A percentile compares a stretch with the other conserved stretches of the same genome.
These are phyloP conservation scores for Vitis rupestris DNA, from an alignment of 164 flowering plant species.

Conservation along the genomic window DNA sequence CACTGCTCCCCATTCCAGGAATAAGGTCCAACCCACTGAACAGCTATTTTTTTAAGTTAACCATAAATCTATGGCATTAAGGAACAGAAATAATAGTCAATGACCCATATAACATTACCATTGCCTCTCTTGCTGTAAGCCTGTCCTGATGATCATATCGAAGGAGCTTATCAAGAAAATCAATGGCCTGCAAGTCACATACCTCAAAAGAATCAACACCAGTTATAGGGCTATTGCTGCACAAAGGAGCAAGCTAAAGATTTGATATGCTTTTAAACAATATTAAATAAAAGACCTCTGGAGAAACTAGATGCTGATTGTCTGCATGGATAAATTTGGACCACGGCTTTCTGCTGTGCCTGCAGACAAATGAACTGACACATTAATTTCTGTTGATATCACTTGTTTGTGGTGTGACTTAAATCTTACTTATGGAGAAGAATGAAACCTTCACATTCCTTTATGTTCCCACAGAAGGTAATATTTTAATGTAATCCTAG, in stretches of 20 bases:
- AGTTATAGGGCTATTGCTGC: neutral
- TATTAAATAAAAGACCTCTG: conserved; percentile 39
- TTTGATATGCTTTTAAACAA: neutral
- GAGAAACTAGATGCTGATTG: conserved; percentile 64
- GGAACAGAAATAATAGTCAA: neutral
- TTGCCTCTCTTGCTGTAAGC: conserved; percentile 65
- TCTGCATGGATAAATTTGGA: conserved; percentile 60
- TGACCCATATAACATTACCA: conserved; percentile 32
- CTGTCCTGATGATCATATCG: conserved; percentile 72
- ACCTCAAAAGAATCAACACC: neutral
- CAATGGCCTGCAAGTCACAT: conserved; percentile 44
- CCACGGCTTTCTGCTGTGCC: conserved; percentile 75
- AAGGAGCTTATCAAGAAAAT: conserved; percentile 67
- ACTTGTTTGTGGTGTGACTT: neutral
- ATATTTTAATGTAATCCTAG: neutral
- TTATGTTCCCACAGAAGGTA: neutral
- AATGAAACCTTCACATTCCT: neutral
- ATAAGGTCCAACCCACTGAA: no score
- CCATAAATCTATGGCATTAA: neutral
- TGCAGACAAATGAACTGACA: conserved; percentile 21
- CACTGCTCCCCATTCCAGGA: no score
- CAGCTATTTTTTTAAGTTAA: no score
- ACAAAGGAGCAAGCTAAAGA: neutral
- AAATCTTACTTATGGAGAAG: neutral
- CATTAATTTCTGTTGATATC: neutral